Evolutionary conservation across 2,329 filamentous ascomycete species (phyloP), one percentile per base, ranked within the genome.

Genomic region (Talaromyces islandicus): DNA sequence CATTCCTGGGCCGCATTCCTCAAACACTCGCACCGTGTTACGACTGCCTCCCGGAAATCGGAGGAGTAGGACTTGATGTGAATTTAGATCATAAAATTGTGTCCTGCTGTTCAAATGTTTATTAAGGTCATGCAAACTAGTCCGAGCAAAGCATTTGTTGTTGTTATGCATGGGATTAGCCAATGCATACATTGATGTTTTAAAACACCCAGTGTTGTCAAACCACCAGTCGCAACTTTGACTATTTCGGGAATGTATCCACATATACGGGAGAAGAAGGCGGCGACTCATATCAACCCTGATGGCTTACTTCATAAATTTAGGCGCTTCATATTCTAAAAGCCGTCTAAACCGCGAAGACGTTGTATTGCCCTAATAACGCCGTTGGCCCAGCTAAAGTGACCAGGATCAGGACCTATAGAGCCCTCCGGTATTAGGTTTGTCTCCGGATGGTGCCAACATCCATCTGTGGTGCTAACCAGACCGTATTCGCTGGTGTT

Each of bases 401-500:
- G 74, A 0, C 84, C 83, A 0, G 82, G 80, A 66, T 85, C 75
- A 12, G 78, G 70, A 4, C 83, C 82, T 57, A 84, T 79, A 7
- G 78, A 80, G 1, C 78, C 82, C 19, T 79, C 74, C 0, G 80
- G 76, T 65, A 78, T 73, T 25, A 77, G 72, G 0, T 81, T 81
- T 1, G 77, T 71, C 5, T 70, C 67, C 0, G 73, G 70, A 67
- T 88, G 83, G 63, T 83, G 80, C 86, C 86, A 89, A 57, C 86
- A 80, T 0, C 86, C 86, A 69, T 88, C 86, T 21, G 80, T 72
- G 65, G 73, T 24, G 68, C 77, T 71, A 0, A 83, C 81, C 17
- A 74, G 73, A 0, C 87, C 87, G 68, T 84, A 89, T 2, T 72
- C 64, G 27, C 77, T 78, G 0, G 88, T 90, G 65, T 90, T 90